Percentiles rank a stretch among this genome's conserved stretches.
Evolutionary conservation across 306 rosid genomes (phyloP).

Genomic region (Cucurbita pepo): DNA sequence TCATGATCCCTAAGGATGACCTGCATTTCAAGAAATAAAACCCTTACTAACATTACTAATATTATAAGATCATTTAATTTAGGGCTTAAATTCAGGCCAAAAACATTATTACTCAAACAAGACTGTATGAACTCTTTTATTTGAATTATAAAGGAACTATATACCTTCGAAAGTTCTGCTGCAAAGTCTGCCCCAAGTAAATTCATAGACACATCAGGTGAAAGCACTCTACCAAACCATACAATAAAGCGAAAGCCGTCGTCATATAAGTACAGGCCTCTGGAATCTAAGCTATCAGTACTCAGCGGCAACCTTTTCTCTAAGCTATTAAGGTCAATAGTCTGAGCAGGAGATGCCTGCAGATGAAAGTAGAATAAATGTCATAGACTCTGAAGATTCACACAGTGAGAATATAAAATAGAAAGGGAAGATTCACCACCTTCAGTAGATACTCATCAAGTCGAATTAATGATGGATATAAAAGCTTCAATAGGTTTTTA

Average conservation of each 20-base stretch:
- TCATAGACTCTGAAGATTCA: slow-evolving; percentile 3
- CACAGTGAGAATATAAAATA: background rate
- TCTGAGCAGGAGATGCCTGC: slow-evolving; percentile 33
- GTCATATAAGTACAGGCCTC: slow-evolving; percentile 68
- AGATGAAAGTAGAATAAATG: slow-evolving; percentile 17
- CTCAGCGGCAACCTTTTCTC: slow-evolving; percentile 70
- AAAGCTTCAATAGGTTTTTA: slow-evolving; percentile 62
- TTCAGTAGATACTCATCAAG: slow-evolving; percentile 68
- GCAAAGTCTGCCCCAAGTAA: slow-evolving; percentile 81
- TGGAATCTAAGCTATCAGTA: slow-evolving; percentile 74
- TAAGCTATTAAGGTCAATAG: slow-evolving; percentile 33
- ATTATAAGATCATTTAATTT: background rate
- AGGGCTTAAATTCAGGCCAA: background rate
- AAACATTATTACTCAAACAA: background rate
- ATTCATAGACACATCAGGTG: slow-evolving; percentile 85
- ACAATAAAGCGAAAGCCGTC: slow-evolving; percentile 70
- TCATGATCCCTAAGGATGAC: slow-evolving; percentile 39
- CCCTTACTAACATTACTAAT: background rate
- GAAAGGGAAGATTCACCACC: slow-evolving; percentile 24
- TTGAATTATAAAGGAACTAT: background rate
- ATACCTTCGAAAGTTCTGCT: slow-evolving; percentile 93
- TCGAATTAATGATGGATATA: slow-evolving; percentile 74
- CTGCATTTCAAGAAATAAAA: slow-evolving; percentile 27
- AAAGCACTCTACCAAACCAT: slow-evolving; percentile 90
- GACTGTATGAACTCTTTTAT: background rate